Conservation (phyloP, 495 filamentous ascomycete species). For the Pseudoneurospora amorphoporcata region DNA sequence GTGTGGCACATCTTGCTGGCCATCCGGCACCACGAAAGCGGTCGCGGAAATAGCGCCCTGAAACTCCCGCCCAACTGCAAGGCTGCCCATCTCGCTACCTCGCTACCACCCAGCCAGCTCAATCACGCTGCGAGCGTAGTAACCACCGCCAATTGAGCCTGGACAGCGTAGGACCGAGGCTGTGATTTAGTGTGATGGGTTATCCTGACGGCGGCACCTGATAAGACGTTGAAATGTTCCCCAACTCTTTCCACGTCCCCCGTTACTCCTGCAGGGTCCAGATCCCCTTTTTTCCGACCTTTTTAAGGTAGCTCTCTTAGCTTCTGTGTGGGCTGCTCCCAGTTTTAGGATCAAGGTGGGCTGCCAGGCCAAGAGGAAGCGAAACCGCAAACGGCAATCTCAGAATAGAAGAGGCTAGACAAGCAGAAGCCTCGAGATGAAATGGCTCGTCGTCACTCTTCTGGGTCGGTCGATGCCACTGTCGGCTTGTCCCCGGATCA, state of each 20-base stretch:
- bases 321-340: neutral
- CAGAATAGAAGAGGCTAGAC: neutral
- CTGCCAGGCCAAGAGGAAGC: neutral
- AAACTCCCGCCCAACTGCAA: conserved; percentile 3
- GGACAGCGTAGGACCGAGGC: neutral
- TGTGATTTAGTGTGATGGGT: neutral
- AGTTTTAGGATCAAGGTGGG: neutral
- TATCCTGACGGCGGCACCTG: neutral
- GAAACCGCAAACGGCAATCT: neutral
- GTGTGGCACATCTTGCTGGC: conserved; percentile 5
- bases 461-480: neutral
- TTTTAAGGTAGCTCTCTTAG: neutral
- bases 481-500: neutral
- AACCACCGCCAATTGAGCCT: conserved; percentile 1
- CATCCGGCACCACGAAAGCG: neutral
- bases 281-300: neutral
- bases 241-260: neutral
- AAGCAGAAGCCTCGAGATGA: neutral
- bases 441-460: neutral
- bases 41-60: conserved; percentile 10
- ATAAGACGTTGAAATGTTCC: neutral
- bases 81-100: conserved; percentile 19
- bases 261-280: neutral
- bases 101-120: neutral
- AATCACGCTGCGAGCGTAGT: neutral